Conservation (phyloP, 164 flowering plant species). For the Chimonanthus praecox region DNA sequence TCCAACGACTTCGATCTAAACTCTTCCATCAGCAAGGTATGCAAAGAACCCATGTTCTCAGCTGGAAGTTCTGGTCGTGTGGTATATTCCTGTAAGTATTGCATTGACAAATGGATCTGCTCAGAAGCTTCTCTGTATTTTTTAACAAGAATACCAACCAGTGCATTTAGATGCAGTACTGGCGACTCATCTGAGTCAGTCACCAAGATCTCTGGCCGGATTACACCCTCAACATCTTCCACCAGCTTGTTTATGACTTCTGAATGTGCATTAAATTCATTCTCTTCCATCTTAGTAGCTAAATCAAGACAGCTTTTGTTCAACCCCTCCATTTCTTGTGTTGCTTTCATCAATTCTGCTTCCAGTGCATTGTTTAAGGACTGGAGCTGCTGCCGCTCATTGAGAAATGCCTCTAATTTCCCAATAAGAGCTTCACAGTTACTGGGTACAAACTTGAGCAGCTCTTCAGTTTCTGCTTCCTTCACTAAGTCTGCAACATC, state of each 20-base stretch:
- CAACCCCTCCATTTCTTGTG: conserved; percentile 35
- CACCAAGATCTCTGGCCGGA: conserved; percentile 29
- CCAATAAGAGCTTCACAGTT: conserved; percentile 35
- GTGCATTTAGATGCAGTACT: conserved; percentile 36
- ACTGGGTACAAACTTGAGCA: conserved; percentile 32
- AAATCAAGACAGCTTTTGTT: conserved; percentile 29
- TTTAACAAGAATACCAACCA: conserved; percentile 45
- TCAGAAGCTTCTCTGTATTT: conserved; percentile 44
- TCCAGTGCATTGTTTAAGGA: conserved; percentile 36
- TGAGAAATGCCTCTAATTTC: conserved; percentile 31
- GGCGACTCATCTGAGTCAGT: conserved; percentile 27
- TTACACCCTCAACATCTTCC: conserved; percentile 35
- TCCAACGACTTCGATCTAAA: conserved; percentile 32
- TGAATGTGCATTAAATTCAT: conserved; percentile 1
- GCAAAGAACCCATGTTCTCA: conserved; percentile 4
- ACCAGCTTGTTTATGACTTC: conserved; percentile 35
- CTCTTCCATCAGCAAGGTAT: conserved; percentile 27
- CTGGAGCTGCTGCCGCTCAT: conserved; percentile 46
- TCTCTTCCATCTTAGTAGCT: background rate
- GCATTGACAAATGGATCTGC: conserved; percentile 22
- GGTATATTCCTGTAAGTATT: conserved; percentile 5
- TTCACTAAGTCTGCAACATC: conserved; percentile 22
- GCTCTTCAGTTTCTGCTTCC: conserved; percentile 16
- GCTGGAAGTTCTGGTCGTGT: conserved; percentile 6
- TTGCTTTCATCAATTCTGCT: conserved; percentile 37